phyloP scores from a whole-genome alignment of 345 rosid species.

The Psidium guajava region DNA sequence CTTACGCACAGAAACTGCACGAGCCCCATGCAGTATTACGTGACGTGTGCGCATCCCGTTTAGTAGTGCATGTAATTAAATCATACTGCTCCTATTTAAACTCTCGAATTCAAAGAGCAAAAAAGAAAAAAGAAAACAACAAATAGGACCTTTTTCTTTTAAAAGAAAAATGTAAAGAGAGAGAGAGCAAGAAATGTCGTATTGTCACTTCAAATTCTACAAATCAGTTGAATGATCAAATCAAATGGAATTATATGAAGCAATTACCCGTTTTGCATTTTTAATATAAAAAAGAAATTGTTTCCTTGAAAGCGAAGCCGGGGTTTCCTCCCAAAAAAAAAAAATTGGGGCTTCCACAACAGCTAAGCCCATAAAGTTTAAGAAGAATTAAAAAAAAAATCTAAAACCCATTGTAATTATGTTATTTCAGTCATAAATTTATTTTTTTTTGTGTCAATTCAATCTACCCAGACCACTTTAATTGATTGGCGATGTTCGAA shows the following conservation, averaged over 20 bases:
- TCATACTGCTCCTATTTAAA: not conserved
- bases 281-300: not conserved
- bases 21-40: not conserved
- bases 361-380: not conserved
- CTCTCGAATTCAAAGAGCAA: not conserved
- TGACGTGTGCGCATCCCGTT: not conserved
- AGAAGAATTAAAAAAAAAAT: too few relatives aligned
- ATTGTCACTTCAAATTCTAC: not conserved
- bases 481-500: too few relatives aligned
- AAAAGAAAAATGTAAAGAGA: not conserved
- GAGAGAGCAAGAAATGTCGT: not conserved
- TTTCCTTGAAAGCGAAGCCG: not conserved
- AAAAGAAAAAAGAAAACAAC: not conserved
- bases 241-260: not conserved
- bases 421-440: too few relatives aligned
- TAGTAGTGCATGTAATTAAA: not conserved
- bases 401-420: too few relatives aligned
- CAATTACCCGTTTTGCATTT: not conserved
- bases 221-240: not conserved
- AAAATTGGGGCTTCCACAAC: not conserved
- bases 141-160: not conserved
- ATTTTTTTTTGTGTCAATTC: too few relatives aligned
- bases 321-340: not conserved
- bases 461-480: too few relatives aligned
- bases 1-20: accelerated